Evolutionary conservation across 2,329 filamentous ascomycete species (phyloP).

Genomic region (Pseudogymnoascus pannorum): DNA sequence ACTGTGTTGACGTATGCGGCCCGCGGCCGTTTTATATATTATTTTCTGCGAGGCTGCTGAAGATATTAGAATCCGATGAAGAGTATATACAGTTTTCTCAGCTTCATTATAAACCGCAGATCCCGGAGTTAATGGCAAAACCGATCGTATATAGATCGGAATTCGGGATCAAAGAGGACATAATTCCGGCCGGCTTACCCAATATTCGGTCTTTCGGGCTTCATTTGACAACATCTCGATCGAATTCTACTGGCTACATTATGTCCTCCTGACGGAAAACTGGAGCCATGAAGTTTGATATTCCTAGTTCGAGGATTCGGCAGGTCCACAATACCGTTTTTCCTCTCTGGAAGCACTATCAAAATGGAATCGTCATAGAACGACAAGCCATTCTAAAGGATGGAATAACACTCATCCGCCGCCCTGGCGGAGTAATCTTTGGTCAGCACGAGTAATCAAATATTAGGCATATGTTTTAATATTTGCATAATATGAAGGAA

Average conservation of each 20-base stretch:
- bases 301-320: not conserved
- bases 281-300: not conserved
- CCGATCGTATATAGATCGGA: not conserved
- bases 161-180: not conserved
- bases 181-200: not conserved
- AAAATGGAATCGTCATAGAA: not conserved
- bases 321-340: not conserved
- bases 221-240: not conserved
- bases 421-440: not conserved
- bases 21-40: not conserved
- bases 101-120: not conserved
- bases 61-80: not conserved
- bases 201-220: not conserved
- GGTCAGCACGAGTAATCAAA: not conserved
- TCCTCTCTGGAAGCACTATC: not conserved
- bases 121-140: not conserved
- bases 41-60: not conserved
- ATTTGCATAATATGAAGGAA: not conserved
- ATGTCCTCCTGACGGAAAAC: not conserved
- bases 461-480: not conserved
- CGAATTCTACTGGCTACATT: not conserved
- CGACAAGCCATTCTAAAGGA: not conserved
- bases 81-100: not conserved
- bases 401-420: not conserved
- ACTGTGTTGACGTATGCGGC: not conserved